Conservation (phyloP, 805 yeast genomes). For the Wickerhamiella hasegawae region DNA sequence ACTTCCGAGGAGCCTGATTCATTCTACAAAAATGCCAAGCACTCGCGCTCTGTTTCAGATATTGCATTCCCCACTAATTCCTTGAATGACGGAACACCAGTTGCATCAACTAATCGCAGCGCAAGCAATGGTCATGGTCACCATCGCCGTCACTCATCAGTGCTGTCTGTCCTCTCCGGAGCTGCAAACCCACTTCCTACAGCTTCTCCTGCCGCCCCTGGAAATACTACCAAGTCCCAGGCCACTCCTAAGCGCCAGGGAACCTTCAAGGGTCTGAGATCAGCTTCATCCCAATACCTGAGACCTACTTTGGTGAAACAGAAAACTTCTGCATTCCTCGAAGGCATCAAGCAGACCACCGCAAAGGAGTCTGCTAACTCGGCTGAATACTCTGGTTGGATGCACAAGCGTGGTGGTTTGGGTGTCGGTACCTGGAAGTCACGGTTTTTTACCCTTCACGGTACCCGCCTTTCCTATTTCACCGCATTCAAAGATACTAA, state of each 20-base stretch:
- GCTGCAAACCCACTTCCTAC: conserved; percentile 1
- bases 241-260: conserved; percentile 3
- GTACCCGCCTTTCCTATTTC: conserved; percentile 83
- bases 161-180: conserved; percentile 4
- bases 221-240: conserved; percentile 1
- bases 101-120: no score
- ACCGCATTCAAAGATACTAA: conserved; percentile 57
- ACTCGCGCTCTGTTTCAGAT: not conserved
- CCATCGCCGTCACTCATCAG: conserved; percentile 6
- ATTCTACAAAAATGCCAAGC: not conserved
- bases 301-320: conserved; percentile 19
- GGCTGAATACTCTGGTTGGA: conserved; percentile 82
- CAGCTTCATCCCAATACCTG: conserved; percentile 35
- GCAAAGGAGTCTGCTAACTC: conserved; percentile 65
- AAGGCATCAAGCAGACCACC: conserved; percentile 63
- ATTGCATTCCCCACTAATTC: not conserved
- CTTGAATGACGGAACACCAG: no score
- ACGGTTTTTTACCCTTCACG: conserved; percentile 74
- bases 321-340: conserved; percentile 33
- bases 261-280: conserved; percentile 32
- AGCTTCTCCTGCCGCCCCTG: not conserved
- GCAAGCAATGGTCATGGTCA: no score
- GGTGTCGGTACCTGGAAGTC: conserved; percentile 86
- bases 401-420: conserved; percentile 79
- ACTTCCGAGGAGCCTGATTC: not conserved